phyloP scores from a whole-genome alignment of 2,329 filamentous ascomycete species.

The Whalleya microplaca region DNA sequence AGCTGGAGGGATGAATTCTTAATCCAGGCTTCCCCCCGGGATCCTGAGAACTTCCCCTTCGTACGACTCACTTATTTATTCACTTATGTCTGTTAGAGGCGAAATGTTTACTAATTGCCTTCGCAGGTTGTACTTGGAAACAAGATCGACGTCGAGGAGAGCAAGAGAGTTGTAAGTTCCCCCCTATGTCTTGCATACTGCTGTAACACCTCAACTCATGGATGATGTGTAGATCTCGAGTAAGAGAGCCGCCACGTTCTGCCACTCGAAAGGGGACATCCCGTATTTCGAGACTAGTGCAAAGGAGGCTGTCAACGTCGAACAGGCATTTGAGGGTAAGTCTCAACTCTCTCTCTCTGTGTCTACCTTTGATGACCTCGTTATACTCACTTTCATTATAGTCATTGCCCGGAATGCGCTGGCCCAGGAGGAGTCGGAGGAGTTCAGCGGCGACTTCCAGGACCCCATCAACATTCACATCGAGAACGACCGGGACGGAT shows the following conservation, averaged over 20 bases:
- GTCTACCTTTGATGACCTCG: not conserved
- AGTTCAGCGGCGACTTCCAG: constrained; percentile 96
- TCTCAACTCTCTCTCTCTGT: too few relatives aligned
- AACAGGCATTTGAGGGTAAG: constrained; percentile 74
- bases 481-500: constrained; percentile 90
- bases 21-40: constrained; percentile 94
- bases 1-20: constrained; percentile 99
- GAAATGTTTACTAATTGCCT: constrained; percentile 8
- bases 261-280: constrained; percentile 94
- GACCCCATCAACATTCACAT: constrained; percentile 98
- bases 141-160: constrained; percentile 99
- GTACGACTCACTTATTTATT: constrained; percentile 55
- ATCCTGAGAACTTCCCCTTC: constrained; percentile 97
- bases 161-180: constrained; percentile 78
- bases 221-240: constrained; percentile 71
- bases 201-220: constrained; percentile 15
- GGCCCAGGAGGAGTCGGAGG: constrained; percentile 95
- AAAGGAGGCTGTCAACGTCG: constrained; percentile 98
- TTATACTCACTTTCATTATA: constrained; percentile 41
- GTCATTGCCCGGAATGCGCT: constrained; percentile 96
- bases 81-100: too few relatives aligned
- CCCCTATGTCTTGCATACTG: too few relatives aligned
- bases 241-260: constrained; percentile 96
- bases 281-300: constrained; percentile 99
- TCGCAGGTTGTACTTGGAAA: constrained; percentile 88